Evolutionary conservation across 1,139 yeast genomes (phyloP).

Genomic region (Nakaseomyces nivariensis): DNA sequence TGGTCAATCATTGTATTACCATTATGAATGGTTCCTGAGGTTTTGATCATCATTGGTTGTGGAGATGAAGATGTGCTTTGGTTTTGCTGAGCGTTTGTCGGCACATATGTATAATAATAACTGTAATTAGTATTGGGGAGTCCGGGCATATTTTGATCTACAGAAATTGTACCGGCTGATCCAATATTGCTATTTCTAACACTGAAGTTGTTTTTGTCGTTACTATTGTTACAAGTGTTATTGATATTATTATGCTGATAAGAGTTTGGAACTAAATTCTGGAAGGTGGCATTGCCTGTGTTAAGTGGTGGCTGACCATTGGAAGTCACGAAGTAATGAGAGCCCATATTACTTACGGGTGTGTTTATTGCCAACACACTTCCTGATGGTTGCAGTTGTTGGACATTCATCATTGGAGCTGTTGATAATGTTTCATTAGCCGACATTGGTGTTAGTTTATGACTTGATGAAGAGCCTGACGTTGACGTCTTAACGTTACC

Average conservation of each 20-base stretch:
- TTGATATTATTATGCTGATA: not conserved
- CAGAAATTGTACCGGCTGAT: not conserved
- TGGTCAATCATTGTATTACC: not conserved
- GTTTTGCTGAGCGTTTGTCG: not conserved
- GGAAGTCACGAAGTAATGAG: not conserved
- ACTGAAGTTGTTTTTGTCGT: conserved; percentile 1
- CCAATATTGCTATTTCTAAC: not conserved
- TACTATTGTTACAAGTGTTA: conserved; percentile 2
- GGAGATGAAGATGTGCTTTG: conserved; percentile 1
- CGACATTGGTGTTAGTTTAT: not conserved
- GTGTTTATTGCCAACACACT: not conserved
- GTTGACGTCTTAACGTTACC: conserved; percentile 29
- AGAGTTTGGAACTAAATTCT: not conserved
- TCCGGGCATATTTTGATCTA: not conserved
- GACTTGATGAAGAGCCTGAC: not conserved
- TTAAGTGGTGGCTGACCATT: not conserved
- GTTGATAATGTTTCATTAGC: not conserved
- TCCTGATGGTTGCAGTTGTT: not conserved
- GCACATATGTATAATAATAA: conserved; percentile 2
- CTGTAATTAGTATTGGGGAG: not conserved
- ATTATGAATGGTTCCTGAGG: not conserved
- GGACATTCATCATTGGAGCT: not conserved
- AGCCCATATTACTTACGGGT: not conserved
- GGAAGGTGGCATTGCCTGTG: not conserved
- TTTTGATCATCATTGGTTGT: not conserved